Evolutionary conservation across 2,329 filamentous ascomycete species (phyloP).

Genomic region (Amesomyces nigricolor): DNA sequence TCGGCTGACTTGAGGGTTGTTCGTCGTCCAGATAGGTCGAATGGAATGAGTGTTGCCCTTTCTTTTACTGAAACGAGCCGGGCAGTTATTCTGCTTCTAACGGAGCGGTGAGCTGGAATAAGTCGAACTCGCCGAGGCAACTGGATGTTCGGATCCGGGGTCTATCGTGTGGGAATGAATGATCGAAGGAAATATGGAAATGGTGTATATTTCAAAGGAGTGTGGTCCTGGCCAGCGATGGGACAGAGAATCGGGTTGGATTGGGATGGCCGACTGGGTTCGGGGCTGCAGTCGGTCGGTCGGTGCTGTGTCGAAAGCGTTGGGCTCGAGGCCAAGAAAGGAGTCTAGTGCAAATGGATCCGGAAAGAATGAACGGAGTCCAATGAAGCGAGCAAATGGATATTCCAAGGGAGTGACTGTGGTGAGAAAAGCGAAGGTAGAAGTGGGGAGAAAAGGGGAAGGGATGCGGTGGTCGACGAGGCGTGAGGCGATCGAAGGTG

Average conservation of each 20-base stretch:
- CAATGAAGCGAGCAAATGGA: constrained; percentile 34
- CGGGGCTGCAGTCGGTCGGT: not conserved
- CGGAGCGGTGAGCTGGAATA: not conserved
- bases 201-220: constrained; percentile 32
- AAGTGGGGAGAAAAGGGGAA: constrained; percentile 26
- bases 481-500: constrained; percentile 27
- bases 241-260: constrained; percentile 20
- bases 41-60: constrained; percentile 5
- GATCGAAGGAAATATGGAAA: constrained; percentile 13
- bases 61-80: not conserved
- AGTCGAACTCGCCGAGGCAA: not conserved
- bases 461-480: constrained; percentile 23
- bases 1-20: constrained; percentile 12
- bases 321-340: constrained; percentile 31
- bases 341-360: constrained; percentile 37
- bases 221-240: constrained; percentile 29
- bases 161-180: constrained; percentile 6
- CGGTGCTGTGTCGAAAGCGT: constrained; percentile 17
- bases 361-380: constrained; percentile 50
- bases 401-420: constrained; percentile 47
- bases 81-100: not conserved
- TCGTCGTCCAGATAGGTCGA: constrained; percentile 6
- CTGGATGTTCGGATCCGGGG: not conserved
- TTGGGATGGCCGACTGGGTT: constrained; percentile 7
- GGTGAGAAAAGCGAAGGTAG: constrained; percentile 41